Conservation (phyloP, 164 flowering plant genomes). For the Liriodendron chinense region DNA sequence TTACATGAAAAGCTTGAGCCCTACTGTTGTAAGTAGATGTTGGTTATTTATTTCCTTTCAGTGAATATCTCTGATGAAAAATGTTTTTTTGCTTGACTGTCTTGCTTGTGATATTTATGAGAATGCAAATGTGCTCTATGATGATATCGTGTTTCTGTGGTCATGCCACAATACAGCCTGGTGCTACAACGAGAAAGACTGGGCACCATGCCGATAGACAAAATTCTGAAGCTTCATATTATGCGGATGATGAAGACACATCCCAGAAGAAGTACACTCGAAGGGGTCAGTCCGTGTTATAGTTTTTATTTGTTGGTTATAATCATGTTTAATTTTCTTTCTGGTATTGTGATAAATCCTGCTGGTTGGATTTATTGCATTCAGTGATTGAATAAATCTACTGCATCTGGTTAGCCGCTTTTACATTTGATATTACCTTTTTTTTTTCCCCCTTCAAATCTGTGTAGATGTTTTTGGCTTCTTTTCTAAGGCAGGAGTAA, state of each 20-base stretch:
- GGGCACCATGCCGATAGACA: constrained; percentile 63
- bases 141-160: constrained; percentile 7
- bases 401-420: not conserved
- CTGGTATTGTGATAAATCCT: not conserved
- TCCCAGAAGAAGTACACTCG: constrained; percentile 67
- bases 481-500: too few species aligned
- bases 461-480: too few species aligned
- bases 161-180: constrained; percentile 51
- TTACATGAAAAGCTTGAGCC: constrained; percentile 58
- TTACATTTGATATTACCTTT: too few species aligned
- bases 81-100: not conserved
- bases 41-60: not conserved
- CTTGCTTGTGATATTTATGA: not conserved
- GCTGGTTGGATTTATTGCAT: not conserved
- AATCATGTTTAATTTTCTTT: not conserved
- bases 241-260: constrained; percentile 96
- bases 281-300: constrained; percentile 53
- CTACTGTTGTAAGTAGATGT: constrained; percentile 63
- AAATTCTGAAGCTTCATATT: constrained; percentile 83
- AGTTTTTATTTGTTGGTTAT: not conserved
- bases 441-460: too few species aligned
- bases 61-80: not conserved
- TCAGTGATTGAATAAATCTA: not conserved
- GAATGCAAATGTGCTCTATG: constrained; percentile 2
- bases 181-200: constrained; percentile 78